These are phyloP conservation scores for Tinospora cordifolia DNA, from an alignment of 164 flowering plant genomes.

Conservation along the genomic window DNA sequence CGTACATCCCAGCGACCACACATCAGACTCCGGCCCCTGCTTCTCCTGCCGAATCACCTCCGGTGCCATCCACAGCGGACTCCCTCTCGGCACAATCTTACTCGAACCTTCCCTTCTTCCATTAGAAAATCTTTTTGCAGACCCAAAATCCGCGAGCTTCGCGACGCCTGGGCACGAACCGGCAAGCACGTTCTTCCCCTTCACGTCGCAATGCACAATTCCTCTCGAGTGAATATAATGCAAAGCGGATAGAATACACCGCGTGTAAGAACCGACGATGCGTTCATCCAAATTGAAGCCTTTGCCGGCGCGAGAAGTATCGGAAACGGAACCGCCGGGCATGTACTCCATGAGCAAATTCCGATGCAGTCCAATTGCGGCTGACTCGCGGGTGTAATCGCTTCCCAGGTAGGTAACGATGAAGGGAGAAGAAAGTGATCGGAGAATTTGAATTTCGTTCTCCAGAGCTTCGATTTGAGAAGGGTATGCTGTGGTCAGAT, in stretches of 20 bases:
- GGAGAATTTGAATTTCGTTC: conserved; percentile 54
- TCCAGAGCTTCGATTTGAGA: conserved; percentile 35
- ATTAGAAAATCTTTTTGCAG: conserved; percentile 27
- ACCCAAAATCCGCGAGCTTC: conserved; percentile 78
- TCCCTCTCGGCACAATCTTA: conserved; percentile 40
- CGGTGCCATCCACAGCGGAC: conserved; percentile 95
- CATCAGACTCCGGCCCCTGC: conserved; percentile 60
- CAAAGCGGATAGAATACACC: conserved; percentile 46
- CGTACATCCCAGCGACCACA: conserved; percentile 83
- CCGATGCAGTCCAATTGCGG: conserved; percentile 16
- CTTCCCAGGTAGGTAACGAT: conserved; percentile 48
- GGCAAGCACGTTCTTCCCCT: conserved; percentile 55
- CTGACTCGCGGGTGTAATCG: conserved; percentile 31
- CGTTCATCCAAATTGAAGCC: conserved; percentile 26
- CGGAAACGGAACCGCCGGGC: conserved; percentile 55
- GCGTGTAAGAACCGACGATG: conserved; percentile 30
- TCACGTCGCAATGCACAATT: conserved; percentile 73
- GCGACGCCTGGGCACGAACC: conserved; percentile 27
- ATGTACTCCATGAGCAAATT: conserved; percentile 64
- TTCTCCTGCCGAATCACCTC: conserved; percentile 52
- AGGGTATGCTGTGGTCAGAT: conserved; percentile 9
- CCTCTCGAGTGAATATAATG: conserved; percentile 39
- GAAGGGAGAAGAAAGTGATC: conserved; percentile 42
- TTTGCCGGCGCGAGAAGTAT: conserved; percentile 15
- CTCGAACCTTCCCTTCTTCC: not conserved